Evolutionary conservation across 2,329 filamentous ascomycete species (phyloP).

Genomic region (Fusarium illudens): DNA sequence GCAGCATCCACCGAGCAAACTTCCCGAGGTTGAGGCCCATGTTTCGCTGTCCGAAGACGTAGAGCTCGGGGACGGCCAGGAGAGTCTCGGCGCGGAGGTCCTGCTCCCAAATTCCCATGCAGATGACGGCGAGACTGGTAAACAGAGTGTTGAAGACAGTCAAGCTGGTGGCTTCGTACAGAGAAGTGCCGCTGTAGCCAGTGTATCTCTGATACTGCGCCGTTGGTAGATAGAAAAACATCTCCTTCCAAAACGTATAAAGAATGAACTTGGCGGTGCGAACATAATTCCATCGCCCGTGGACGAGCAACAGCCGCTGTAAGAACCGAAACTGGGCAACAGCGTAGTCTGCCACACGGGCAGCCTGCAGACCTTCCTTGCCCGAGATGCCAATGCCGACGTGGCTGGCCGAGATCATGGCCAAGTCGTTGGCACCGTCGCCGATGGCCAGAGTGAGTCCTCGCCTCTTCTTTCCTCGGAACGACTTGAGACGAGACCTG

Average conservation of each 20-base stretch:
- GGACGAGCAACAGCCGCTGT: constrained; percentile 82
- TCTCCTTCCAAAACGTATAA: constrained; percentile 90
- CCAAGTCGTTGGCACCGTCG: constrained; percentile 92
- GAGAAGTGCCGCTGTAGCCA: constrained; percentile 88
- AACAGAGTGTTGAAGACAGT: constrained; percentile 96
- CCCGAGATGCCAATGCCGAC: constrained; percentile 93
- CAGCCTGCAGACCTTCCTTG: constrained; percentile 90
- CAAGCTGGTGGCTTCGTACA: constrained; percentile 87
- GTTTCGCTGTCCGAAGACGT: constrained; percentile 79
- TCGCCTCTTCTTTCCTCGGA: constrained; percentile 42
- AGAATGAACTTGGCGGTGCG: constrained; percentile 89
- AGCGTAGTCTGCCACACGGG: constrained; percentile 88
- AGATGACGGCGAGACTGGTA: constrained; percentile 87
- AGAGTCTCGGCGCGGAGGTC: constrained; percentile 85
- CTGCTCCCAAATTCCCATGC: constrained; percentile 91
- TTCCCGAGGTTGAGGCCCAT: constrained; percentile 77
- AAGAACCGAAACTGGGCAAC: constrained; percentile 93
- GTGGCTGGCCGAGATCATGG: constrained; percentile 89
- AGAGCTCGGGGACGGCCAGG: constrained; percentile 91
- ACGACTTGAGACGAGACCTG: constrained; percentile 73
- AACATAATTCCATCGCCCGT: constrained; percentile 91
- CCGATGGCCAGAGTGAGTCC: constrained; percentile 89
- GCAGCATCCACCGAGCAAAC: constrained; percentile 81
- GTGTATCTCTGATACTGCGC: constrained; percentile 84
- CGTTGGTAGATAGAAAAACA: constrained; percentile 85